These are phyloP conservation scores for Naegleria fowleri DNA, from an alignment of 208 protist genomes.

Conservation along the genomic window DNA sequence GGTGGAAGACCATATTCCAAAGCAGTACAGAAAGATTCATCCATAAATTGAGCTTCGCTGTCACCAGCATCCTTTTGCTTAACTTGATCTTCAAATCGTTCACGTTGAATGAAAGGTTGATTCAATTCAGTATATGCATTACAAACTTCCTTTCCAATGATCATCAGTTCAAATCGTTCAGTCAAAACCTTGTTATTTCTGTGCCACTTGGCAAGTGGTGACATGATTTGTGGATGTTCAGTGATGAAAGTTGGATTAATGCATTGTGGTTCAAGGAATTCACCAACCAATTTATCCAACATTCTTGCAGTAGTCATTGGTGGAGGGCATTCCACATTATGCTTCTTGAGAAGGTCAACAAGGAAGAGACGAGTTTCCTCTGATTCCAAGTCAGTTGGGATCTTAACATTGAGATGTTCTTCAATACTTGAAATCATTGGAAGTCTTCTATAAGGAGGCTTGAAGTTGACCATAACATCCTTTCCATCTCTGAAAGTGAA, in stretches of 20 bases:
- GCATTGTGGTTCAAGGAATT: slow-evolving; percentile 91
- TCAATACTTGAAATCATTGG: slow-evolving; percentile 91
- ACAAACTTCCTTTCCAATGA: slow-evolving; percentile 91
- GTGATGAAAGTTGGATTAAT: slow-evolving; percentile 98
- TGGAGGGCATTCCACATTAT: slow-evolving; percentile 78
- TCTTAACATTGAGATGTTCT: slow-evolving; percentile 74
- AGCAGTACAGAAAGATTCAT: slow-evolving; percentile 91
- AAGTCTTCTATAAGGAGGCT: slow-evolving; percentile 92
- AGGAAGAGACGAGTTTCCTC: slow-evolving; percentile 74
- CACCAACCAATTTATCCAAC: slow-evolving; percentile 93
- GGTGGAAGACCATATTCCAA: slow-evolving; percentile 98
- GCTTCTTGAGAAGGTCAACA: slow-evolving; percentile 71
- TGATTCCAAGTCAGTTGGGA: slow-evolving; percentile 63
- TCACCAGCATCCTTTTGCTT: slow-evolving; percentile 85
- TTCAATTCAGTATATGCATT: slow-evolving; percentile 99
- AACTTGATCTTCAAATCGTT: slow-evolving; percentile 94
- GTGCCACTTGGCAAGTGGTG: slow-evolving; percentile 98
- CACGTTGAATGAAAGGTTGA: slow-evolving; percentile 96
- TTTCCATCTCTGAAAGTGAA: slow-evolving; percentile 41
- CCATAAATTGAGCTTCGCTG: slow-evolving; percentile 94
- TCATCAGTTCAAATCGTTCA: slow-evolving; percentile 99
- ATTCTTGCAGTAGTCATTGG: slow-evolving; percentile 92
- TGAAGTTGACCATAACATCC: slow-evolving; percentile 95
- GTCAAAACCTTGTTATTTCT: slow-evolving; percentile 81
- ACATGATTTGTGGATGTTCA: slow-evolving; percentile 99